These are phyloP conservation scores for Claviceps sp. DNA, from an alignment of 2,329 filamentous ascomycete species.

Conservation along the genomic window DNA sequence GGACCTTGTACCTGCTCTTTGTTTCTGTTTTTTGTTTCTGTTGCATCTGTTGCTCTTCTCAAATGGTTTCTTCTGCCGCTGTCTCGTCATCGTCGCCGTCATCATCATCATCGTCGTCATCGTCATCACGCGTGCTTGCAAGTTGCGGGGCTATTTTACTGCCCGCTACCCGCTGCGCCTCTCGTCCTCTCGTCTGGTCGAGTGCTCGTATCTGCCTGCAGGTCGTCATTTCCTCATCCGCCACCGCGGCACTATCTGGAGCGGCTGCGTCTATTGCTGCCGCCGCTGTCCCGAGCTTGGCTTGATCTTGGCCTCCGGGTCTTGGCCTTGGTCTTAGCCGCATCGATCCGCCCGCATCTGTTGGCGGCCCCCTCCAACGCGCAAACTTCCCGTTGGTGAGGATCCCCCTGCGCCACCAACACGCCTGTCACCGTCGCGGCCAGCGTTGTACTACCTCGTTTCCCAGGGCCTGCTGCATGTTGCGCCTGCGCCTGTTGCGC, in stretches of 20 bases:
- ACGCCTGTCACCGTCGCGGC: background rate
- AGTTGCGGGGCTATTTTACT: slow-evolving; percentile 3
- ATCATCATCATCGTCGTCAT: background rate
- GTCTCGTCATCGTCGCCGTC: background rate
- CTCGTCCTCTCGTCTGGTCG: background rate
- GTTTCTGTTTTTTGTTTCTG: background rate
- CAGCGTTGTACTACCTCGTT: background rate
- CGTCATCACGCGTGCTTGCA: slow-evolving; percentile 1
- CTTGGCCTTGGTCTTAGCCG: background rate
- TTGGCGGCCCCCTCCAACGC: background rate
- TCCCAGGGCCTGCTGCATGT: background rate
- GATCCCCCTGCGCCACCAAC: background rate
- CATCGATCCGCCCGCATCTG: background rate
- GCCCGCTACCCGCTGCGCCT: background rate
- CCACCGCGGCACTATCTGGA: background rate
- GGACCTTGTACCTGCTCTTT: background rate
- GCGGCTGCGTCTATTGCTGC: background rate
- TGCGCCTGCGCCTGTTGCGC: background rate
- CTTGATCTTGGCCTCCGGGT: background rate
- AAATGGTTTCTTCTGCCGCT: background rate
- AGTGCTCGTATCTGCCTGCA: background rate
- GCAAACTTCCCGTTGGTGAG: background rate
- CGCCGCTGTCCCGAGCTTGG: background rate
- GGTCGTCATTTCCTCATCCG: background rate
- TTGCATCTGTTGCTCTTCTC: background rate